Evolutionary conservation across 2,329 filamentous ascomycete genomes (phyloP), one percentile per base, ranked within the genome.

Genomic region (Hortaea werneckii): DNA sequence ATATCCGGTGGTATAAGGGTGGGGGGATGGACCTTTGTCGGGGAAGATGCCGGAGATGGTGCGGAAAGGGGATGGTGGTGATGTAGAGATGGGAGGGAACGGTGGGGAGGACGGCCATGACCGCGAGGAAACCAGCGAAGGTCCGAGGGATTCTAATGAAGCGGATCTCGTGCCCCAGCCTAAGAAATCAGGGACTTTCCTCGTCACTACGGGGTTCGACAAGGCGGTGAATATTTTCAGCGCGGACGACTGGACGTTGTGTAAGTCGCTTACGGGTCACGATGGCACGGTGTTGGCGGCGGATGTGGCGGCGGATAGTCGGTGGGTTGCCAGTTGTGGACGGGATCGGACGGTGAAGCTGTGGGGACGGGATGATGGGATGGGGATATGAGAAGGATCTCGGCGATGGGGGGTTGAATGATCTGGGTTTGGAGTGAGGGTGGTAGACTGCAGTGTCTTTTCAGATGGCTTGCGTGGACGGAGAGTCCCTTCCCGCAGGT

Each of bases 291-390:
- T 98, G 8, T 79, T 94, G 43, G 94, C 87, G 55, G 84, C 87
- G 9, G 92, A 98, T 68, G 80, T 95, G 44, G 94, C 85, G 59
- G 75, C 76, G 52, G 87, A 96, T 65, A 85, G 82, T 6, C 83
- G 76, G 61, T 98, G 88, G 87, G 94, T 98, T 65, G 85, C 90
- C 26, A 95, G 88, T 63, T 88, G 87, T 54, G 89, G 92, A 3
- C 87, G 95, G 62, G 92, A 98, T 66, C 78, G 89, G 44, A 96
- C 90, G 1, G 86, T 96, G 42, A 98, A 98, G 72, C 73, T 98
- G 2, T 98, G 92, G 92, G 87, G 87, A 4, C 3, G 64, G 51
- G 34, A 65, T 64, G 48, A 64, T 64, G 0, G 80, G 80, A 1
- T 84, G 66, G 54, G 84, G 84, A 62, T 84, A 85, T 1, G 74